Base-by-base conservation (phyloP, 352 stramenopile species). In the Phytophthora melonis region DNA sequence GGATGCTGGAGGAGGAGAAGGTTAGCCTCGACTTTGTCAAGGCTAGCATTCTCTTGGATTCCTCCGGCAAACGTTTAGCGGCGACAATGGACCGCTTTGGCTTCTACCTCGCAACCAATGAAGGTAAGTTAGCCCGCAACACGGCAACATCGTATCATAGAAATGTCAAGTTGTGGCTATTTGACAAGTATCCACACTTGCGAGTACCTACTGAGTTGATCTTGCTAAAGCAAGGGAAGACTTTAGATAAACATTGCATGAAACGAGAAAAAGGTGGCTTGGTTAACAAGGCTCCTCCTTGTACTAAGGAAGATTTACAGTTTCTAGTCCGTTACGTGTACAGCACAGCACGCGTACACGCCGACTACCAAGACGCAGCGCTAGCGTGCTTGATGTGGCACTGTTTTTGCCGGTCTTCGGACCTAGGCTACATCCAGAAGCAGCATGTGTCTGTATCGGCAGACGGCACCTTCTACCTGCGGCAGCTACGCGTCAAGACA, bases 361-460 rank as follows among this genome's bases (percentile, higher is more conserved):
- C 19, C 1, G 75, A 82, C 63, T 81, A 80, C 59, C 64, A 84
- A 54, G 68, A 84, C 25, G 58, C 70, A 4, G 69, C 61, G 0
- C 58, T 82, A 5, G 25, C 80, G 2, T 70, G 72, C 7, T 14
- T 82, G 1, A 54, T 77, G 58, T 78, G 72, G 64, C 79, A 78
- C 47, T 58, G 75, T 7, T 83, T 85, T 32, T 63, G 68, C 1
- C 68, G 68, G 3, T 72, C 77, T 3, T 83, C 68, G 0, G 64
- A 83, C 19, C 34, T 79, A 0, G 32, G 65, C 6, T 57, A 78
- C 10, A 25, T 84, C 0, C 55, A 30, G 1, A 83, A 76, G 21
- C 63, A 74, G 16, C 67, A 70, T 9, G 36, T 81, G 8, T 72
- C 69, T 10, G 58, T 79, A 19, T 66, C 72, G 21, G 47, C 34